These are phyloP conservation scores for Zopfia rhizophila DNA, from an alignment of 2,329 filamentous ascomycete genomes.

Conservation along the genomic window DNA sequence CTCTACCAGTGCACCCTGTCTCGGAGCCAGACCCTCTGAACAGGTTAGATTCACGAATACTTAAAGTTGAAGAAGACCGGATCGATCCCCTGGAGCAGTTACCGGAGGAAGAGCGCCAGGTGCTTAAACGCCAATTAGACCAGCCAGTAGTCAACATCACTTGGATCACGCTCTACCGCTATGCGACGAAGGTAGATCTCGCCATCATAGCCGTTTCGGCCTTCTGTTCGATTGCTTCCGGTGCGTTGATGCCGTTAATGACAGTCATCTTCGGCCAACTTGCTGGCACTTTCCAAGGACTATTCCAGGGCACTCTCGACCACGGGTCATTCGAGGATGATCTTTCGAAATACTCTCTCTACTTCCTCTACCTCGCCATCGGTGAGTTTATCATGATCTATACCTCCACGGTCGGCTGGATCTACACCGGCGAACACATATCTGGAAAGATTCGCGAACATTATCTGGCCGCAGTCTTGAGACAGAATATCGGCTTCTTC, in stretches of 20 bases:
- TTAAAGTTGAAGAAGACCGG: too few relatives aligned
- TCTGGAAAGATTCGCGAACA: constrained; percentile 48
- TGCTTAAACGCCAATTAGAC: too few relatives aligned
- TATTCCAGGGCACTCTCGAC: constrained; percentile 14
- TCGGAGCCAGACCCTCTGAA: too few relatives aligned
- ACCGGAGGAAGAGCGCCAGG: too few relatives aligned
- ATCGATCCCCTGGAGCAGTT: too few relatives aligned
- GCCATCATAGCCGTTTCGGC: constrained; percentile 59
- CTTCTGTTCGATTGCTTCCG: constrained; percentile 70
- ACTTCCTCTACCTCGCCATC: constrained; percentile 37
- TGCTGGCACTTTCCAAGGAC: constrained; percentile 26
- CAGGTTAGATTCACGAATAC: too few relatives aligned
- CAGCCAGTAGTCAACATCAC: too few relatives aligned
- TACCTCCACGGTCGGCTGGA: constrained; percentile 82
- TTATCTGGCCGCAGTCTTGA: constrained; percentile 69
- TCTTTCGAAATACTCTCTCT: constrained; percentile 28
- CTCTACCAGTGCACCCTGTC: too few relatives aligned
- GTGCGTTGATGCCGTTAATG: constrained; percentile 79
- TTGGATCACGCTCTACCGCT: constrained; percentile 53
- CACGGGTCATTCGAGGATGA: constrained; percentile 14
- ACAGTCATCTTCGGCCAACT: constrained; percentile 56
- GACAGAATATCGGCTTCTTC: constrained; percentile 68
- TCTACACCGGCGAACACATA: constrained; percentile 66
- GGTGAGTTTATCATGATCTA: constrained; percentile 70
- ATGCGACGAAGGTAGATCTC: constrained; percentile 47